These are phyloP conservation scores for Dactylellina haptotyla DNA, from an alignment of 2,329 filamentous ascomycete species.

Conservation along the genomic window DNA sequence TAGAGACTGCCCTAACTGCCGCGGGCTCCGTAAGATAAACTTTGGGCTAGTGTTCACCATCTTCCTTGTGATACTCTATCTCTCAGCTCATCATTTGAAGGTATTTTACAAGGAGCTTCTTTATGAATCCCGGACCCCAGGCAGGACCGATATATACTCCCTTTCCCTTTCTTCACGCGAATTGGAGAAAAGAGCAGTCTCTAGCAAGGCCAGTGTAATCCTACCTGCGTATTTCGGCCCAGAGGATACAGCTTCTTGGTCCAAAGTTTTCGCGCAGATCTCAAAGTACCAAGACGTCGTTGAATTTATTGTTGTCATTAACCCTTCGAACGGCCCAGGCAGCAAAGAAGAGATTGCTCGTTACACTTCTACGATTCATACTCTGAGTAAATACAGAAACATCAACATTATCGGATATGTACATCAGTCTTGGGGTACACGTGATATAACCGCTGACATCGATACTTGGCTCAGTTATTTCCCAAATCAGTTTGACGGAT, in stretches of 20 bases:
- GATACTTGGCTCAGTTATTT: constrained; percentile 38
- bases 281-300: constrained; percentile 14
- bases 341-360: constrained; percentile 6
- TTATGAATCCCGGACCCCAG: neutral
- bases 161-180: neutral
- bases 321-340: constrained; percentile 32
- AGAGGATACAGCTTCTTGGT: constrained; percentile 22
- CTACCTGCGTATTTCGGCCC: constrained; percentile 35
- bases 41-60: neutral
- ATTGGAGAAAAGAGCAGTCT: constrained; percentile 3
- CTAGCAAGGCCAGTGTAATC: constrained; percentile 8
- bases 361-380: constrained; percentile 16
- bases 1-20: neutral
- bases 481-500: constrained; percentile 32
- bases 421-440: constrained; percentile 42
- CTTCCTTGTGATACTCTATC: neutral
- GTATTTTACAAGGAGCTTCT: neutral
- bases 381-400: constrained; percentile 16
- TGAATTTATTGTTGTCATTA: constrained; percentile 29
- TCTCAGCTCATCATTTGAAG: neutral
- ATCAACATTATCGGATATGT: constrained; percentile 36
- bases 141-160: neutral
- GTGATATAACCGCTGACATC: constrained; percentile 27
- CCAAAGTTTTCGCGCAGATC: constrained; percentile 12
- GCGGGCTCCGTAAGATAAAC: neutral